phyloP scores from a whole-genome alignment of 2,329 filamentous ascomycete species.

The Neonectria neomacrospora region DNA sequence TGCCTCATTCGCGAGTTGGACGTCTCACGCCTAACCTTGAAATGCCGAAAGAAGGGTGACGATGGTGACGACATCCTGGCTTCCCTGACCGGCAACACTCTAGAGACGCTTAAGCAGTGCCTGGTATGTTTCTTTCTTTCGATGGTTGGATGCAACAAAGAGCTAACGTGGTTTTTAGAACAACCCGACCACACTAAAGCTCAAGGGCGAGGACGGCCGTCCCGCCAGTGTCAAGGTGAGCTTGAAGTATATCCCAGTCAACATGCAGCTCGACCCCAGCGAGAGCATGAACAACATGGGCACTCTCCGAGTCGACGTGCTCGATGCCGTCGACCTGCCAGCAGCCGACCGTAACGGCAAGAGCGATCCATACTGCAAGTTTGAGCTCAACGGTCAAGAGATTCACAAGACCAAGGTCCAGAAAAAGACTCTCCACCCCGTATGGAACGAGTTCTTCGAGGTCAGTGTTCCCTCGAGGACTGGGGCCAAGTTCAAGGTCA shows the following conservation, averaged over 20 bases:
- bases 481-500: slow-evolving; percentile 82
- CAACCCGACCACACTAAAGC: slow-evolving; percentile 83
- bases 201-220: slow-evolving; percentile 81
- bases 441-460: slow-evolving; percentile 98
- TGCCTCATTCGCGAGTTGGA: slow-evolving; percentile 98
- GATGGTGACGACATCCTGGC: slow-evolving; percentile 82
- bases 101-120: slow-evolving; percentile 88
- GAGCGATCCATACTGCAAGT: slow-evolving; percentile 97
- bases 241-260: slow-evolving; percentile 92
- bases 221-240: slow-evolving; percentile 84
- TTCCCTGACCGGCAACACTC: slow-evolving; percentile 83
- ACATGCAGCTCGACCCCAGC: slow-evolving; percentile 92
- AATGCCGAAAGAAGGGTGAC: slow-evolving; percentile 83
- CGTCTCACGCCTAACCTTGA: slow-evolving; percentile 90
- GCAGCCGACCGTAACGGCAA: slow-evolving; percentile 95
- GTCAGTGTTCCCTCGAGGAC: slow-evolving; percentile 84
- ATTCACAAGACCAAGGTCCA: slow-evolving; percentile 95
- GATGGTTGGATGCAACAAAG: background rate
- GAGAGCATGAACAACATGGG: slow-evolving; percentile 99
- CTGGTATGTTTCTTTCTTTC: slow-evolving; percentile 66
- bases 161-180: slow-evolving; percentile 65
- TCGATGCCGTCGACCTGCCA: slow-evolving; percentile 88
- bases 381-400: slow-evolving; percentile 87
- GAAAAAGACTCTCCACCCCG: slow-evolving; percentile 95
- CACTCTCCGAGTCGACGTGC: slow-evolving; percentile 89